phyloP scores from a whole-genome alignment of 768 basidiomycete species.

The Agaricus blazei region DNA sequence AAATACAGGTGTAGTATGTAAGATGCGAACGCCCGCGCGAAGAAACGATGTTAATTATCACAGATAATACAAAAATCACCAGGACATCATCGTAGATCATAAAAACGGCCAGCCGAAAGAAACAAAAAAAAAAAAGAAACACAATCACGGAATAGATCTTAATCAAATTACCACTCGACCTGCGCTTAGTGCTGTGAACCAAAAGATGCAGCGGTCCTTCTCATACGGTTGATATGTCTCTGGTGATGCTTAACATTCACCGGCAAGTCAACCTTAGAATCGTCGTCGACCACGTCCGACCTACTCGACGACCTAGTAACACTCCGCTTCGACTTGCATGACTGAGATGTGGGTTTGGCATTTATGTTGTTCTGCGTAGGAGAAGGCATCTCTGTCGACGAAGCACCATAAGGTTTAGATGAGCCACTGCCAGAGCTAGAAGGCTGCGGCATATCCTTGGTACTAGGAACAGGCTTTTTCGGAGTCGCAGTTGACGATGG shows the following conservation, averaged over 20 bases:
- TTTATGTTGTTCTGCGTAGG: not conserved
- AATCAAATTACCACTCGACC: too few species aligned
- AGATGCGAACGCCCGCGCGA: not conserved
- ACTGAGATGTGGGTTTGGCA: not conserved
- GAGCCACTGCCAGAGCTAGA: too few species aligned
- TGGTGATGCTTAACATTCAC: constrained; percentile 17
- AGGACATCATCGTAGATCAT: not conserved
- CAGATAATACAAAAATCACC: not conserved
- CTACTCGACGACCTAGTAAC: not conserved
- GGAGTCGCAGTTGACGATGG: not conserved
- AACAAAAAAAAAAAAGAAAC: not conserved
- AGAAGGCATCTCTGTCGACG: too few species aligned
- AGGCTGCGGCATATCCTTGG: too few species aligned
- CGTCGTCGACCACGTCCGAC: not conserved
- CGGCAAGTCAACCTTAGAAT: not conserved
- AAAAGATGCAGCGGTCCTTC: constrained; percentile 21
- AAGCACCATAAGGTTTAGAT: too few species aligned
- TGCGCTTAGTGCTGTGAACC: too few species aligned
- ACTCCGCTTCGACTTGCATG: constrained; percentile 3
- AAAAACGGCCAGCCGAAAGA: not conserved
- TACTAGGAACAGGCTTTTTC: not conserved
- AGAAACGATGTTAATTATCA: not conserved
- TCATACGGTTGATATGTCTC: constrained; percentile 27
- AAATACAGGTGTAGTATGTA: not conserved
- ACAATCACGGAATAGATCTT: not conserved